Evolutionary conservation across 1,284 basidiomycete species (phyloP).

Genomic region (Tilletia caries): DNA sequence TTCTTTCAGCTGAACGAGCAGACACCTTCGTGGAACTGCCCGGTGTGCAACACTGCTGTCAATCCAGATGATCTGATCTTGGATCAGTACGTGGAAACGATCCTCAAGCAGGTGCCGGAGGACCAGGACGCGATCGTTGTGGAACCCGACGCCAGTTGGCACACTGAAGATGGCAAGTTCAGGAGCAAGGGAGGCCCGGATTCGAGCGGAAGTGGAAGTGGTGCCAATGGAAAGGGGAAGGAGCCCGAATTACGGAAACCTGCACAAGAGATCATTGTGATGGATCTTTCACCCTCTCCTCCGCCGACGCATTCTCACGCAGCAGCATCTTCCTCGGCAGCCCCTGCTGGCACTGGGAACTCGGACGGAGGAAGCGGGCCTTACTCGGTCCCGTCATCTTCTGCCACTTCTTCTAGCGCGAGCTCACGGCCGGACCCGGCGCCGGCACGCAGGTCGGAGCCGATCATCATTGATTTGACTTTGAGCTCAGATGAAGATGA

Average conservation of each 20-base stretch:
- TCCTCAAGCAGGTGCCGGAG: conserved; percentile 72
- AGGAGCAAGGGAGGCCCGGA: background rate
- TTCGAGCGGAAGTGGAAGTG: background rate
- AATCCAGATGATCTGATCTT: conserved; percentile 78
- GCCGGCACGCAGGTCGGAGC: background rate
- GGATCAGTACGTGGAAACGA: conserved; percentile 78
- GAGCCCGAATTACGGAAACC: background rate
- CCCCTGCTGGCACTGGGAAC: background rate
- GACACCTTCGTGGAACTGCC: conserved; percentile 93
- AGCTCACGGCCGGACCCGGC: too few species aligned
- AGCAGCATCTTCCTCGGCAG: background rate
- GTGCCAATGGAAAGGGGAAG: background rate
- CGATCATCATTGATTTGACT: conserved; percentile 3
- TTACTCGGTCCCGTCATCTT: background rate
- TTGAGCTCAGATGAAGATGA: conserved; percentile 7
- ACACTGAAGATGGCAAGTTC: conserved; percentile 79
- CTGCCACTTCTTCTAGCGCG: background rate
- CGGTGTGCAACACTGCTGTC: conserved; percentile 81
- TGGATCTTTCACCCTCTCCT: background rate
- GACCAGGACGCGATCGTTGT: conserved; percentile 85
- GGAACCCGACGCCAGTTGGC: conserved; percentile 92
- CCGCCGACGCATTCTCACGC: background rate
- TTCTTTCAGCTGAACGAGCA: conserved; percentile 95
- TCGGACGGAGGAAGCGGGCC: background rate
- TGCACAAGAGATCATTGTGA: background rate